These are phyloP conservation scores for Phytophthora uliginosa DNA, from an alignment of 352 stramenopile species.

Conservation along the genomic window DNA sequence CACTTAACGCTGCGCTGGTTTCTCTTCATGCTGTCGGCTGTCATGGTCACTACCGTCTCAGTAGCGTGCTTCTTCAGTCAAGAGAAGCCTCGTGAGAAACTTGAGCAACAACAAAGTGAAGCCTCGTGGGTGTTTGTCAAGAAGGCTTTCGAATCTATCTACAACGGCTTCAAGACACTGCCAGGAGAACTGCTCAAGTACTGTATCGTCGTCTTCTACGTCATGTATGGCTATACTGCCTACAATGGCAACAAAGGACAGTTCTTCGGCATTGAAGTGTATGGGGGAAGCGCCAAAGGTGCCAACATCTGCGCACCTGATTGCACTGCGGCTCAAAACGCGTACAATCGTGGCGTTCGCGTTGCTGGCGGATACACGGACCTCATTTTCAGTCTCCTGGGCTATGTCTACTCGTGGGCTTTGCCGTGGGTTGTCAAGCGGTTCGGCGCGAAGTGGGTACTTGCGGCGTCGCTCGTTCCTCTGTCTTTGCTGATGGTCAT, in stretches of 20 bases:
- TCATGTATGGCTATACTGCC: constrained; percentile 57
- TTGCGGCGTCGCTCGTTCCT: constrained; percentile 22
- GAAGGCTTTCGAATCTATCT: constrained; percentile 37
- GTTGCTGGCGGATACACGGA: constrained; percentile 47
- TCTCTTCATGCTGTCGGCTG: constrained; percentile 31
- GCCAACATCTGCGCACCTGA: constrained; percentile 30
- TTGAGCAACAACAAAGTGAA: constrained; percentile 19
- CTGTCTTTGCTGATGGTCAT: constrained; percentile 27
- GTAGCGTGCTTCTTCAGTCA: constrained; percentile 29
- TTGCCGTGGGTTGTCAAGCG: constrained; percentile 49
- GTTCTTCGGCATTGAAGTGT: constrained; percentile 34
- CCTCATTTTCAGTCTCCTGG: constrained; percentile 50
- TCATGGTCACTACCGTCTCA: constrained; percentile 27
- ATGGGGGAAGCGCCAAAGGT: constrained; percentile 18
- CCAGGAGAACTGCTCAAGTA: constrained; percentile 50
- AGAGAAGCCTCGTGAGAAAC: constrained; percentile 17
- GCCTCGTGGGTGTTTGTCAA: constrained; percentile 22
- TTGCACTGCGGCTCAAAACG: constrained; percentile 45
- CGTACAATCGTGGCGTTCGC: constrained; percentile 47
- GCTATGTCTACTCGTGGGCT: constrained; percentile 54
- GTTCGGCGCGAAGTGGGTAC: constrained; percentile 38
- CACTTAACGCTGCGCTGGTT: constrained; percentile 37
- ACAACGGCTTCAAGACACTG: constrained; percentile 49
- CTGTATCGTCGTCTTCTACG: constrained; percentile 53
- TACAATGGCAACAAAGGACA: constrained; percentile 63